A percentile compares a stretch with the other conserved stretches of the same genome.
Evolutionary conservation across 2,329 filamentous ascomycete genomes (phyloP).

Genomic region (Aspergillus calidoustus): DNA sequence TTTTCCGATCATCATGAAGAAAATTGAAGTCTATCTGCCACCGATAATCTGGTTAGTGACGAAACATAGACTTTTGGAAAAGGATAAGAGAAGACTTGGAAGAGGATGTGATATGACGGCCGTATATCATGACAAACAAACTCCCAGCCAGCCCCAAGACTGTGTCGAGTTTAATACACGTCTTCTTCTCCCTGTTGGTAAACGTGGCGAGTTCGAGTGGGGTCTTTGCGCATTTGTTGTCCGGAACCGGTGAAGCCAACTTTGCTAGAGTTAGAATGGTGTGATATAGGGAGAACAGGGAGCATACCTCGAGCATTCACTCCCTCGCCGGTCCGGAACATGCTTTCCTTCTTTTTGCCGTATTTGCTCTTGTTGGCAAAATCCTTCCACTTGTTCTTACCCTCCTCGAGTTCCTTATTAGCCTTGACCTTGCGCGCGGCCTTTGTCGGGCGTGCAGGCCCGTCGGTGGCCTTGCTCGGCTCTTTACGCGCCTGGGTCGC

Average conservation of each 20-base stretch:
- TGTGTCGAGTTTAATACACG: constrained; percentile 44
- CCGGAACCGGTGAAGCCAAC: constrained; percentile 97
- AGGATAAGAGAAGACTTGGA: constrained; percentile 6
- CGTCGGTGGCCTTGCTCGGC: constrained; percentile 66
- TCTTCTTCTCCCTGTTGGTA: constrained; percentile 79
- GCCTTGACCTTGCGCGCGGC: constrained; percentile 80
- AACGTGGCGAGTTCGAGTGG: constrained; percentile 78
- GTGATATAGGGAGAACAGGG: constrained; percentile 3
- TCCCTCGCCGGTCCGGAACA: constrained; percentile 92
- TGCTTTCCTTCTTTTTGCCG: constrained; percentile 92
- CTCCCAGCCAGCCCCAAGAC: background rate
- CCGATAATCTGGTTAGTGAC: constrained; percentile 12
- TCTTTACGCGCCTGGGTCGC: constrained; percentile 68
- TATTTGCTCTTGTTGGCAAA: constrained; percentile 76
- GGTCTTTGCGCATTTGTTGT: constrained; percentile 93
- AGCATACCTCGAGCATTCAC: constrained; percentile 78
- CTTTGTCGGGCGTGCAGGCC: constrained; percentile 65
- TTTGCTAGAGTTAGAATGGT: constrained; percentile 45
- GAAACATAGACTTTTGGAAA: constrained; percentile 6
- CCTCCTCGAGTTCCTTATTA: constrained; percentile 86
- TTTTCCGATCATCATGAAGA: background rate
- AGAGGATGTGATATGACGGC: background rate
- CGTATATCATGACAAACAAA: constrained; percentile 1
- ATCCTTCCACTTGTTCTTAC: constrained; percentile 93
- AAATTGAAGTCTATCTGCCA: constrained; percentile 5